These are phyloP conservation scores for Amniculicola lignicola DNA, from an alignment of 495 filamentous ascomycete genomes.

Conservation along the genomic window DNA sequence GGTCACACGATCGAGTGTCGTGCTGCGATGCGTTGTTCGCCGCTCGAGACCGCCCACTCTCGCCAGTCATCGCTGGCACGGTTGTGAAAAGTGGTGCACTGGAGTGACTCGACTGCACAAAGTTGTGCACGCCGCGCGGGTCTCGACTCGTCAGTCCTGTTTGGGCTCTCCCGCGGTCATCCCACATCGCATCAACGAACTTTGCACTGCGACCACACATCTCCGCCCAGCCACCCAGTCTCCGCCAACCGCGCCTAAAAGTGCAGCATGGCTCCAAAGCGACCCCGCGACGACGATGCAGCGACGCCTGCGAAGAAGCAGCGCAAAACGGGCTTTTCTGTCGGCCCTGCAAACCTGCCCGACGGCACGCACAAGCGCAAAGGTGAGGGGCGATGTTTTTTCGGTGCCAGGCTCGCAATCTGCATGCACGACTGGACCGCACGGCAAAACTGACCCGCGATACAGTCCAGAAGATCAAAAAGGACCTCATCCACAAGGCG, in stretches of 20 bases:
- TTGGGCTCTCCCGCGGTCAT: too few species aligned
- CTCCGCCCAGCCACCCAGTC: neutral
- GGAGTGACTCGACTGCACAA: neutral
- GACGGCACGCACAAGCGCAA: constrained; percentile 91
- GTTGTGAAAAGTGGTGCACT: too few species aligned
- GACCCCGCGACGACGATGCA: constrained; percentile 43
- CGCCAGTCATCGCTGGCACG: neutral
- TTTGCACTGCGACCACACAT: neutral
- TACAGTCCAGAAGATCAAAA: constrained; percentile 86
- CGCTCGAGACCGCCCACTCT: neutral
- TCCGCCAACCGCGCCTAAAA: constrained; percentile 12
- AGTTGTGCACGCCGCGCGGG: neutral
- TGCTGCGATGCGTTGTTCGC: neutral
- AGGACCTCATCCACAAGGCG: constrained; percentile 84
- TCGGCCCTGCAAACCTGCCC: constrained; percentile 89
- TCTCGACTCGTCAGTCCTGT: neutral
- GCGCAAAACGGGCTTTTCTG: constrained; percentile 65
- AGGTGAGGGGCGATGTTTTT: constrained; percentile 48
- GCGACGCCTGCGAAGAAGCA: constrained; percentile 44
- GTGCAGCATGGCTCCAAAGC: constrained; percentile 61
- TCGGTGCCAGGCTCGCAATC: neutral
- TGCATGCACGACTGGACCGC: neutral
- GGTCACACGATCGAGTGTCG: constrained; percentile 19
- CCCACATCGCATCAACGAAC: neutral
- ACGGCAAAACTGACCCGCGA: neutral